phyloP scores from a whole-genome alignment of 2,329 filamentous ascomycete species.

The Lecanicillium sp. region DNA sequence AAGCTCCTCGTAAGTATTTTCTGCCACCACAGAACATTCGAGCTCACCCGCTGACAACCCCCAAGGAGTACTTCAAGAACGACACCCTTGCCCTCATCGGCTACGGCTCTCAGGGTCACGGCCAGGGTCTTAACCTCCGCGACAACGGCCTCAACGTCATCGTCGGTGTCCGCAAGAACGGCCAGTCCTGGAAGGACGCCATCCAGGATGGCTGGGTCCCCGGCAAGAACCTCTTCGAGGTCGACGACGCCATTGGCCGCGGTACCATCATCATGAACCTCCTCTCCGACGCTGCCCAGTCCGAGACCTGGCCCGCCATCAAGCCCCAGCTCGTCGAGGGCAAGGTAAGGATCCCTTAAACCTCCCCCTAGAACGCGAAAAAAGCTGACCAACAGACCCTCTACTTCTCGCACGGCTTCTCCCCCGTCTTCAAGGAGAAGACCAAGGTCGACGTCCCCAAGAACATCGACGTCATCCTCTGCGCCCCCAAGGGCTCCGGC shows the following conservation, averaged over 20 bases:
- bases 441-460: slow-evolving; percentile 96
- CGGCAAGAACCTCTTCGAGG: slow-evolving; percentile 98
- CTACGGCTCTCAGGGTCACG: slow-evolving; percentile 96
- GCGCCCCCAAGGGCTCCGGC: slow-evolving; percentile 97
- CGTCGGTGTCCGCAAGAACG: slow-evolving; percentile 96
- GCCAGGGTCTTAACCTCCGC: slow-evolving; percentile 98
- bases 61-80: slow-evolving; percentile 97
- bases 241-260: slow-evolving; percentile 90
- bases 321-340: slow-evolving; percentile 98
- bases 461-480: slow-evolving; percentile 98
- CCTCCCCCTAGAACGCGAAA: neutral
- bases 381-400: slow-evolving; percentile 60
- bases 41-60: slow-evolving; percentile 3
- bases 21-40: neutral
- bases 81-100: slow-evolving; percentile 98
- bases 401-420: slow-evolving; percentile 99
- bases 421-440: slow-evolving; percentile 98
- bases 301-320: slow-evolving; percentile 96
- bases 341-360: slow-evolving; percentile 59
- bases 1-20: slow-evolving; percentile 69
- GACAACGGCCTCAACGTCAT: slow-evolving; percentile 99
- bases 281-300: slow-evolving; percentile 94
- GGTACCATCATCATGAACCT: slow-evolving; percentile 99
- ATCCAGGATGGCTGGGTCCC: slow-evolving; percentile 95
- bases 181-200: slow-evolving; percentile 97